Evolutionary conservation across 257 asterid genomes (phyloP), one percentile per base, ranked within the genome.

Genomic region (Catharanthus roseus): DNA sequence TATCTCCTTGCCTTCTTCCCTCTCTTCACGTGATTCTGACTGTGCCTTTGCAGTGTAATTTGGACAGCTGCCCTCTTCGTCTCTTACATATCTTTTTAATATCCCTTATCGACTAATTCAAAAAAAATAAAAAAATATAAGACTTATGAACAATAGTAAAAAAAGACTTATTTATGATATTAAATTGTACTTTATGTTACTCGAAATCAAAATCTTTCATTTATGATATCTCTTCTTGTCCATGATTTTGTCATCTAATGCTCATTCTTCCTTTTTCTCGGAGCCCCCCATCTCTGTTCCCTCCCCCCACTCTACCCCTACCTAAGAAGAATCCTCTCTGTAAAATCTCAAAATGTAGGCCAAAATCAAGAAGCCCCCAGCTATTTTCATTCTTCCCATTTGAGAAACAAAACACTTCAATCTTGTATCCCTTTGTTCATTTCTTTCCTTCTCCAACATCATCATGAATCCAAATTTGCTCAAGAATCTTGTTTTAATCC

Each of bases 11-110:
- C 68, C 65, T 23, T 28, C 28, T 76, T 77, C 72, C 71, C 45
- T 42, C 3, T 38, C 41, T 74, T 86, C 96, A 88, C 96, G 92
- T 89, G 90, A 85, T 68, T 74, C 87, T 86, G 90, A 81, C 86
- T 57, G 54, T 72, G 41, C 68, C 49, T 28, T 70, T 62, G 44
- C 83, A 47, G 26, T 62, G 64, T 71, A 69, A 36, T 77, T 70
- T 71, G 76, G 74, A 78, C 93, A 58, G 58, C 77, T 78, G 63
- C n/a, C 81, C 74, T 72, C 68, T 69, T 72, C 79, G 38, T 63
- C 34, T 47, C 74, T 79, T 53, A 19, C n/a, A n/a, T n/a, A n/a
- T 38, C 42, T 8, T 38, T 38, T 8, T 8, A 38, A 3, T 8
- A 3, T 38, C 42, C 42, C 42, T 8, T 38, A 38, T n/a, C n/a